Conservation (phyloP, 2,329 filamentous ascomycete species). For the Huntiella decipiens region DNA sequence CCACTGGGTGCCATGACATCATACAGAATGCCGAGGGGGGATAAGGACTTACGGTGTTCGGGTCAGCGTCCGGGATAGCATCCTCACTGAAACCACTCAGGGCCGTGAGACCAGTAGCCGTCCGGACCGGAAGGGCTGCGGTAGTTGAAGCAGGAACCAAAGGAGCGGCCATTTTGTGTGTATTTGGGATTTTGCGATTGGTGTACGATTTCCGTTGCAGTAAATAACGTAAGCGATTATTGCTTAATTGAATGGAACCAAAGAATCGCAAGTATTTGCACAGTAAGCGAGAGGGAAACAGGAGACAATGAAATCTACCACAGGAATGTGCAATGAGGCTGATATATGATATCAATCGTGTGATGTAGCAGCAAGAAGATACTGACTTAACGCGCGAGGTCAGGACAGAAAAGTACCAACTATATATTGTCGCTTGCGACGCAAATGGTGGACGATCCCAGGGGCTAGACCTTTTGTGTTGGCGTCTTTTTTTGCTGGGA, state of each 20-base stretch:
- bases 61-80: conserved; percentile 38
- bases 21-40: background rate
- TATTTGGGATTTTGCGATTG: background rate
- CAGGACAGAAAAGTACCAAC: too few relatives aligned
- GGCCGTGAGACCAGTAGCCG: conserved; percentile 8
- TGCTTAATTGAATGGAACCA: background rate
- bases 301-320: background rate
- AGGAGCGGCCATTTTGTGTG: conserved; percentile 4
- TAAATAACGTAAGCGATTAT: background rate
- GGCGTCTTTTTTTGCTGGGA: too few relatives aligned
- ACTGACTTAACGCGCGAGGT: too few relatives aligned
- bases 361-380: too few relatives aligned
- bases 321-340: too few relatives aligned
- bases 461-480: too few relatives aligned
- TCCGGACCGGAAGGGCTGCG: conserved; percentile 5
- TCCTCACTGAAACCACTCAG: conserved; percentile 33
- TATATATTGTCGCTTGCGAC: too few relatives aligned
- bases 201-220: background rate
- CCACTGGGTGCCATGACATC: too few relatives aligned
- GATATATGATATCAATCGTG: too few relatives aligned
- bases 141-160: conserved; percentile 5
- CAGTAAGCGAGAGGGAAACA: background rate
- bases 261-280: background rate
- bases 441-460: too few relatives aligned
- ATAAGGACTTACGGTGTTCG: conserved; percentile 31